Base-by-base conservation (phyloP, 768 basidiomycete genomes). In the Leccinum aurantiacum region DNA sequence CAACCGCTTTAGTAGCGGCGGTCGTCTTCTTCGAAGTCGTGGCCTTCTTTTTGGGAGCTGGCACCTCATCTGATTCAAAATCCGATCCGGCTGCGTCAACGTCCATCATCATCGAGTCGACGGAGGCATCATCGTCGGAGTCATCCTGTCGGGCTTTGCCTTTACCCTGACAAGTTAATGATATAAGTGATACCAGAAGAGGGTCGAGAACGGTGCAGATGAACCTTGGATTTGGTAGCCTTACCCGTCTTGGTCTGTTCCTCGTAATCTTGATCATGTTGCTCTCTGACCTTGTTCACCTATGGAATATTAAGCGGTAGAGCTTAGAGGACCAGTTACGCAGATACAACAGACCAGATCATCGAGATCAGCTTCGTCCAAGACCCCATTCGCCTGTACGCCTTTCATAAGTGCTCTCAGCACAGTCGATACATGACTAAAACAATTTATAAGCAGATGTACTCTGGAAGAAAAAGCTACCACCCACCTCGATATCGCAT, bases 401-500 rank as follows among this genome's bases (percentile, higher is more conserved):
- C 82, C 85, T 60, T 84, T 87, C 79, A 90, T 83, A 57, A 93
- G 76, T 3, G 74, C 69, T 63, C 84, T 84, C 63, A 93, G 69
- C 3, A 84, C 79, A 44, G 74, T 76, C 31, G 69, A 74, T 10
- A 93, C 91, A 73, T 93, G 91, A 48, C 91, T 93, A 56, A 29
- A n/a, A 54, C 1, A 17, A 35, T 56, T 17, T n/a, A 44, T 44
- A 22, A 46, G 44, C 19, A 13, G 35, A 27, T 41, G 46, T 27
- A 27, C 25, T 35, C 31, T 41, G 46, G 6, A 46, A 31, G 54
- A 19, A n/a, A 35, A 3, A 33, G 17, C 6, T 35, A n/a, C 14
- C 4, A 83, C 90, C 64, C 64, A 95, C 94, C 79, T 83, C 64
- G 87, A 84, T 69, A 99, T 96, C 9, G 96, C 93, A 77, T 95